Percentiles rank a stretch among this genome's conserved stretches.
phyloP scores from a whole-genome alignment of 768 basidiomycete genomes.

The Dictyophora rubrovolvata region DNA sequence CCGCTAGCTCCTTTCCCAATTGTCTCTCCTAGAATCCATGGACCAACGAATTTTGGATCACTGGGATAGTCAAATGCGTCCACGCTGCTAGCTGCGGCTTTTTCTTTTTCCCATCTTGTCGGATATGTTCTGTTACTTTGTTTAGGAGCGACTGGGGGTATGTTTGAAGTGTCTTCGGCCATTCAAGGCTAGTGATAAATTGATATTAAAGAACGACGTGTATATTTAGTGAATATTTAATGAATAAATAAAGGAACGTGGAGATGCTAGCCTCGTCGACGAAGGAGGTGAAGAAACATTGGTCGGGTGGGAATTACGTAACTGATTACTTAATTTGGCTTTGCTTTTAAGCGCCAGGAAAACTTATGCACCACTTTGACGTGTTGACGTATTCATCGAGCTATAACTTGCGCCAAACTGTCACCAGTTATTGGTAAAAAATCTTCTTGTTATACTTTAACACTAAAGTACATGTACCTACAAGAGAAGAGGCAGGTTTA shows the following conservation, averaged over 20 bases:
- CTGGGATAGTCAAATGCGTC: conserved; percentile 72
- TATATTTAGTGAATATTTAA: not conserved
- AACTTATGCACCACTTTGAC: too few relatives aligned
- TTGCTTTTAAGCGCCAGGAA: not conserved
- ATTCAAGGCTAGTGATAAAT: not conserved
- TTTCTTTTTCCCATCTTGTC: conserved; percentile 84
- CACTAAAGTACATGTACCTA: too few relatives aligned
- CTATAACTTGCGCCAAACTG: too few relatives aligned
- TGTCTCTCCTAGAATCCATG: conserved; percentile 89
- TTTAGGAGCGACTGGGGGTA: not conserved
- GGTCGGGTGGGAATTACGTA: too few relatives aligned
- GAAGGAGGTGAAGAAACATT: not conserved
- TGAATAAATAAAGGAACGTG: not conserved
- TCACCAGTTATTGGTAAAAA: too few relatives aligned
- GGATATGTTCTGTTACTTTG: conserved; percentile 2
- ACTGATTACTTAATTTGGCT: not conserved
- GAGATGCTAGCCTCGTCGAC: not conserved
- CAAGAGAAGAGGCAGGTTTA: too few relatives aligned
- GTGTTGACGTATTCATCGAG: too few relatives aligned
- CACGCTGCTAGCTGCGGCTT: conserved; percentile 64
- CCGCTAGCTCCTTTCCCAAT: conserved; percentile 92
- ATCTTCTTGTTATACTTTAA: too few relatives aligned
- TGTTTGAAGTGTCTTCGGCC: not conserved
- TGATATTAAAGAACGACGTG: not conserved
- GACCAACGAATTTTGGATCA: conserved; percentile 80